phyloP scores from a whole-genome alignment of 495 filamentous ascomycete genomes.

The Penicillium bovifimosum region DNA sequence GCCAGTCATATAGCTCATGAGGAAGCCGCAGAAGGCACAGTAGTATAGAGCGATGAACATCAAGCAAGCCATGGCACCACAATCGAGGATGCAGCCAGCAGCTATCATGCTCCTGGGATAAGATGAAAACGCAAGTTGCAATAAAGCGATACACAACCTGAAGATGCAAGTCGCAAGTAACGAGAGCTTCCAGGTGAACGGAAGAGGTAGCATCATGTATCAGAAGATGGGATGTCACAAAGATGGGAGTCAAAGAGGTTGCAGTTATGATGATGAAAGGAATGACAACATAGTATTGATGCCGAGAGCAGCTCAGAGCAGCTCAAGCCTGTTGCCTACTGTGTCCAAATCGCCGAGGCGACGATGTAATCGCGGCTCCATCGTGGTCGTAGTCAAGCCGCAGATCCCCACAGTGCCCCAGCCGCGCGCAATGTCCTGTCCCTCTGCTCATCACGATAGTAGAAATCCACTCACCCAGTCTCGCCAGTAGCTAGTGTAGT shows the following conservation, averaged over 20 bases:
- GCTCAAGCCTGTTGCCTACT: background rate
- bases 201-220: no score
- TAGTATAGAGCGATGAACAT: no score
- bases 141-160: no score
- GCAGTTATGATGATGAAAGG: background rate
- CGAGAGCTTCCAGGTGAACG: no score
- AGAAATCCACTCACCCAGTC: conserved; percentile 76
- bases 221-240: background rate
- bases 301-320: background rate
- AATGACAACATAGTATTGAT: background rate
- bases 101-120: no score
- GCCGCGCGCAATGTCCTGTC: background rate
- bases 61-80: no score
- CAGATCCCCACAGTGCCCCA: conserved; percentile 1
- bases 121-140: no score
- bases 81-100: no score
- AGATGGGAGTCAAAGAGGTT: background rate
- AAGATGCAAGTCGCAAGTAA: no score
- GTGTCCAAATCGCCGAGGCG: background rate
- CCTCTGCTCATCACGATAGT: background rate
- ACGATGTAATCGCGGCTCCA: background rate
- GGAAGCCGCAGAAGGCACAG: no score
- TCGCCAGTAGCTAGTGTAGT: conserved; percentile 98
- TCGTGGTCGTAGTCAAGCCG: background rate
- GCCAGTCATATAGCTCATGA: no score